A percentile compares a stretch with the other conserved stretches of the same genome.
These are phyloP conservation scores for Amphibolis antarctica DNA, from an alignment of 106 monocot species.

Conservation along the genomic window DNA sequence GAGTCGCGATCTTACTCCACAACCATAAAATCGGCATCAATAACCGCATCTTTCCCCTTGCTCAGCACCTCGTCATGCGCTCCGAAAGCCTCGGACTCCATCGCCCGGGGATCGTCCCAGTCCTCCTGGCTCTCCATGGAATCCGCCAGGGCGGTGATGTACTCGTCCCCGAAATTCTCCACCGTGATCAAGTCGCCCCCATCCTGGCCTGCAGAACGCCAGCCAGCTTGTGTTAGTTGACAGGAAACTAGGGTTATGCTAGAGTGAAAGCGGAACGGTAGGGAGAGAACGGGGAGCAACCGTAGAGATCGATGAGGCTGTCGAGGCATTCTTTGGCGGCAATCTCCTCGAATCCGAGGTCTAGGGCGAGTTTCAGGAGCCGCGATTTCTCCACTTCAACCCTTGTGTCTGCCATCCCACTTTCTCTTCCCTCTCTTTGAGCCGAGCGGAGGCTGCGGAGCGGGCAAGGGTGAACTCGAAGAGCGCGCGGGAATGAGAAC, in stretches of 20 bases:
- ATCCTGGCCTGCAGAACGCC: constrained; percentile 43
- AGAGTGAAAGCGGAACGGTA: background rate
- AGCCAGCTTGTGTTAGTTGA: background rate
- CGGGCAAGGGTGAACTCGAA: too few relatives aligned
- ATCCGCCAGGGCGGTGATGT: constrained; percentile 71
- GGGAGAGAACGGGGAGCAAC: constrained; percentile 14
- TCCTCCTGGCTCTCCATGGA: constrained; percentile 64
- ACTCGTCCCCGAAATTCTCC: constrained; percentile 84
- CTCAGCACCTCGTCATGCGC: constrained; percentile 31
- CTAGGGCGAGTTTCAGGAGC: constrained; percentile 63
- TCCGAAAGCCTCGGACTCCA: constrained; percentile 68
- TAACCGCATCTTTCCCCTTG: constrained; percentile 1
- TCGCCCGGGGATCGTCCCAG: constrained; percentile 73
- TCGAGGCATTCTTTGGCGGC: constrained; percentile 56
- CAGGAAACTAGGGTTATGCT: constrained; percentile 8
- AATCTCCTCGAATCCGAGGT: constrained; percentile 70
- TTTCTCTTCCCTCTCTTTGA: constrained; percentile 1
- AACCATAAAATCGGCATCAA: background rate
- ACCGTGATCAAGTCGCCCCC: constrained; percentile 77
- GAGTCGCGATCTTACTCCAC: constrained; percentile 24
- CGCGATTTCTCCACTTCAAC: constrained; percentile 54
- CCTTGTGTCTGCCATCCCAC: constrained; percentile 6
- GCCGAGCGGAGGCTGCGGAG: too few relatives aligned
- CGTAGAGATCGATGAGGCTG: constrained; percentile 70
- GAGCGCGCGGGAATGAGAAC: background rate